Percentiles rank a stretch among this genome's conserved stretches.
These are phyloP conservation scores for Pseudogymnoascus sp. DNA, from an alignment of 2,329 filamentous ascomycete genomes.

Conservation along the genomic window DNA sequence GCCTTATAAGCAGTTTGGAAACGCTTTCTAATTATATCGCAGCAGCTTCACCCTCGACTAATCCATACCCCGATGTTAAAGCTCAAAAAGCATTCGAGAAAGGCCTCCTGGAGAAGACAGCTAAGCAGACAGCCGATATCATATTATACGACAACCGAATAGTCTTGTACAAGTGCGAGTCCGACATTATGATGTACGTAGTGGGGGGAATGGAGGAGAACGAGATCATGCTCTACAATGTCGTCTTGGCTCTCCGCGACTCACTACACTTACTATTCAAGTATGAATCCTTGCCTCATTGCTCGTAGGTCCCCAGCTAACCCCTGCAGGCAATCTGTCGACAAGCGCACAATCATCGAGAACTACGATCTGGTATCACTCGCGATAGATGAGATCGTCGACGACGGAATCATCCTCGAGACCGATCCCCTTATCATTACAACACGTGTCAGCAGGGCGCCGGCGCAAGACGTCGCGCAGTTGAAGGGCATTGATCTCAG, in stretches of 20 bases:
- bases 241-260: conserved; percentile 83
- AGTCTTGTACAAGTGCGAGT: conserved; percentile 96
- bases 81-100: conserved; percentile 96
- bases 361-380: conserved; percentile 96
- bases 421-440: conserved; percentile 93
- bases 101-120: conserved; percentile 88
- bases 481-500: conserved; percentile 92
- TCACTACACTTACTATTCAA: conserved; percentile 86
- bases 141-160: conserved; percentile 96
- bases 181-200: conserved; percentile 93
- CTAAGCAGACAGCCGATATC: conserved; percentile 91
- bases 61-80: conserved; percentile 82
- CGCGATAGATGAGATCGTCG: conserved; percentile 89
- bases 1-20: conserved; percentile 3
- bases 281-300: conserved; percentile 40
- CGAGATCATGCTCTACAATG: conserved; percentile 92
- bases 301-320: background rate
- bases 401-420: conserved; percentile 94
- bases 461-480: conserved; percentile 76
- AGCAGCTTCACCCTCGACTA: conserved; percentile 44
- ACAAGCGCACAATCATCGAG: conserved; percentile 96
- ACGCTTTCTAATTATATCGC: conserved; percentile 10
- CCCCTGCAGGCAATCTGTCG: conserved; percentile 69
- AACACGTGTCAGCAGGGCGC: conserved; percentile 84
- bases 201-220: conserved; percentile 90